Evolutionary conservation across 148 eudicot genomes (phyloP).

Genomic region (Chenopodium quinoa): DNA sequence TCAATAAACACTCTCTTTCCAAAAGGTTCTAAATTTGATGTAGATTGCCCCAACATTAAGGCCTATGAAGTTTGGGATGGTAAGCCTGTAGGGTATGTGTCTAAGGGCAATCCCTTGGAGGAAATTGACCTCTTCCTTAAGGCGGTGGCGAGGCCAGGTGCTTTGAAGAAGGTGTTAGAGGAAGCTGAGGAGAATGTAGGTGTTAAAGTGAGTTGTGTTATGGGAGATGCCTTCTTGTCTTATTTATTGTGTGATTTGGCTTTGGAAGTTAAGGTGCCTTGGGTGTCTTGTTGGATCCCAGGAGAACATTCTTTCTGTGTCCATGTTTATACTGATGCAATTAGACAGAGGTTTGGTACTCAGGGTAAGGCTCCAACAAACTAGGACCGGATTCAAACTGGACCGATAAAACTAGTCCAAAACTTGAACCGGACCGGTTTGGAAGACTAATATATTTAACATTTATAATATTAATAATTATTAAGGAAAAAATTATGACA

Average conservation of each 20-base stretch:
- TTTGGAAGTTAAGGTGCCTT: conserved; percentile 17
- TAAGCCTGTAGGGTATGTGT: no score
- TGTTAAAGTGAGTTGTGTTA: conserved; percentile 20
- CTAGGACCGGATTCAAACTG: no score
- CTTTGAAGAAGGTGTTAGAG: conserved; percentile 18
- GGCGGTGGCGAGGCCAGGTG: neutral
- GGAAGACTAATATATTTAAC: no score
- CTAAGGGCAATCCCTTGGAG: conserved; percentile 13
- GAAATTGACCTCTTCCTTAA: conserved; percentile 23
- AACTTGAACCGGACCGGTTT: no score
- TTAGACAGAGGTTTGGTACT: conserved; percentile 25
- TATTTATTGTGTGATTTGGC: conserved; percentile 22
- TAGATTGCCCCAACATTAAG: no score
- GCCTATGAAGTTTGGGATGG: no score
- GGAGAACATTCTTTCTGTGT: conserved; percentile 23
- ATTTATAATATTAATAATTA: no score
- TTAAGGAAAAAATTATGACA: no score
- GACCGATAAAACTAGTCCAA: no score
- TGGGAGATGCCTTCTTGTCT: conserved; percentile 33
- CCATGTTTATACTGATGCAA: conserved; percentile 29
- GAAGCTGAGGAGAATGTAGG: conserved; percentile 28
- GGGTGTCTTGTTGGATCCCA: conserved; percentile 26
- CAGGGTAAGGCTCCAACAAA: conserved; percentile 16
- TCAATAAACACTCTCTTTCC: no score
- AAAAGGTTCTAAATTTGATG: no score